phyloP scores from a whole-genome alignment of 148 eudicot genomes.

The Persicaria maculosa region DNA sequence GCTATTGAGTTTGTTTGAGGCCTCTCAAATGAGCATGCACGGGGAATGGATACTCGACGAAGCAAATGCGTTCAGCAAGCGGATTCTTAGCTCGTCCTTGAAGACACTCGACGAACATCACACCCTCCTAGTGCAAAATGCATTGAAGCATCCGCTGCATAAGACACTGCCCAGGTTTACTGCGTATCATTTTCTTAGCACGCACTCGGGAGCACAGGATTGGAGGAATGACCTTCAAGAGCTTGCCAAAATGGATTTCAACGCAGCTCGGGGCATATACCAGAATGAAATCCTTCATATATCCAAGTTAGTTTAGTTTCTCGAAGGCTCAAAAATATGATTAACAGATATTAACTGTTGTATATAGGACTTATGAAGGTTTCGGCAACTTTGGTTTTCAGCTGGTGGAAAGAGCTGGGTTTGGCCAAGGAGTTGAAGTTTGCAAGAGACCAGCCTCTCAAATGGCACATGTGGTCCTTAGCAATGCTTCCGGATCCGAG shows the following conservation, averaged over 20 bases:
- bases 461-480: constrained; percentile 52
- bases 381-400: constrained; percentile 8
- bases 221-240: constrained; percentile 20
- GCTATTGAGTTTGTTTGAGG: constrained; percentile 13
- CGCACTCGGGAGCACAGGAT: background rate
- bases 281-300: constrained; percentile 34
- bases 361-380: too few species aligned
- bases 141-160: constrained; percentile 32
- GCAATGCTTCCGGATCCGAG: constrained; percentile 33
- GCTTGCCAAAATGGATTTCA: constrained; percentile 26
- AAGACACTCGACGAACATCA: constrained; percentile 13
- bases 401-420: constrained; percentile 56
- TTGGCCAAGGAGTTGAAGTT: constrained; percentile 31
- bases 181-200: constrained; percentile 9
- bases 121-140: constrained; percentile 16
- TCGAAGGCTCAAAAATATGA: background rate
- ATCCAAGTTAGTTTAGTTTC: constrained; percentile 26
- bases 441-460: constrained; percentile 36
- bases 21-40: constrained; percentile 8
- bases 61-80: constrained; percentile 23
- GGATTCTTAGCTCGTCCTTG: constrained; percentile 14
- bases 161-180: constrained; percentile 24
- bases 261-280: constrained; percentile 14
- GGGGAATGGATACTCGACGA: constrained; percentile 16
- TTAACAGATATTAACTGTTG: background rate